Conservation (phyloP, 2,329 filamentous ascomycete genomes). For the Penicillium fuscoglaucum region DNA sequence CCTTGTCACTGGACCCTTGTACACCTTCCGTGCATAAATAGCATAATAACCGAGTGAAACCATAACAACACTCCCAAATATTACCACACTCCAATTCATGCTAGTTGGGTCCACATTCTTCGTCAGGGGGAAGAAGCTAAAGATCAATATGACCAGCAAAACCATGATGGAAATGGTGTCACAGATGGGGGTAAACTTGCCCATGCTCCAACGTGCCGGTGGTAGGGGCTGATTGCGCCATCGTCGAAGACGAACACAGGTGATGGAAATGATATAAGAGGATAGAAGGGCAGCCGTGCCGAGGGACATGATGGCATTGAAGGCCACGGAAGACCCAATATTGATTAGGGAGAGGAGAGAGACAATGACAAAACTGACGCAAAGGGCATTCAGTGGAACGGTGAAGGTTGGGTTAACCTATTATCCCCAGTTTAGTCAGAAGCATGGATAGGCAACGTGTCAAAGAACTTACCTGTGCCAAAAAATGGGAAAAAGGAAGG, state of each 20-base stretch:
- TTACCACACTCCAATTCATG: not conserved
- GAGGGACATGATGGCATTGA: slow-evolving; percentile 44
- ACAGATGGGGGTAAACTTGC: not conserved
- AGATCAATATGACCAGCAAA: not conserved
- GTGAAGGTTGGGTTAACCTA: not conserved
- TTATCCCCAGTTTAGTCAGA: not conserved
- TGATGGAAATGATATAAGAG: slow-evolving; percentile 31
- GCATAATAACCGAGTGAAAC: not conserved
- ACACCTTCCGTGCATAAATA: not conserved
- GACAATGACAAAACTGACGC: slow-evolving; percentile 15
- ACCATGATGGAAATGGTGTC: not conserved
- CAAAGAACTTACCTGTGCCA: not conserved
- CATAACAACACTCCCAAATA: not conserved
- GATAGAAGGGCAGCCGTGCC: slow-evolving; percentile 35
- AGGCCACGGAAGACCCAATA: slow-evolving; percentile 38
- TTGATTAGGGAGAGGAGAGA: slow-evolving; percentile 37
- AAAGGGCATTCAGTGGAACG: slow-evolving; percentile 21
- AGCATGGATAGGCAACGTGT: not conserved
- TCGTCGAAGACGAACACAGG: not conserved
- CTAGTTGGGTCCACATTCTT: not conserved
- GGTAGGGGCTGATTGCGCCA: slow-evolving; percentile 1
- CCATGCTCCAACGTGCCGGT: not conserved
- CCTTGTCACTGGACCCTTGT: not conserved
- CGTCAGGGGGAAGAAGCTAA: not conserved
- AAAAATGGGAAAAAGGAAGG: not conserved